A percentile compares a stretch with the other conserved stretches of the same genome.
Conservation (phyloP, 2,329 filamentous ascomycete species). For the Polytolypa hystricis region DNA sequence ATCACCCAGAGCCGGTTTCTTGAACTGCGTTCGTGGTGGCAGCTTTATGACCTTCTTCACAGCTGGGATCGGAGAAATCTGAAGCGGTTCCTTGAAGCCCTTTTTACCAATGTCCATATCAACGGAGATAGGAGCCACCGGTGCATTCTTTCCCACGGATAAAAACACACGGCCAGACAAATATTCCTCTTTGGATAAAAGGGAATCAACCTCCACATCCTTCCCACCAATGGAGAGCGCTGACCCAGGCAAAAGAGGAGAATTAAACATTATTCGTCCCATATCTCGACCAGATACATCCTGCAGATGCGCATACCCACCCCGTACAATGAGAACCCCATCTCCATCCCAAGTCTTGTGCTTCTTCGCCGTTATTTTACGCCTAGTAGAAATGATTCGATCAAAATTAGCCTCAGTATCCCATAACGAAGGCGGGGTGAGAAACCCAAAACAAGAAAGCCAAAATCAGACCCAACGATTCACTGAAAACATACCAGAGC, state of each 20-base stretch:
- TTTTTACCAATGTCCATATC: constrained; percentile 7
- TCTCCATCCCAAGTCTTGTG: constrained; percentile 71
- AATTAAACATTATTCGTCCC: constrained; percentile 45
- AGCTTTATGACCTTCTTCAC: constrained; percentile 4
- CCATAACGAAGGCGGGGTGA: neutral
- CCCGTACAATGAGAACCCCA: constrained; percentile 48
- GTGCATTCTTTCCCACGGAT: constrained; percentile 15
- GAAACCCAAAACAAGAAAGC: neutral
- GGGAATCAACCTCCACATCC: constrained; percentile 56
- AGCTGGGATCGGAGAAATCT: neutral
- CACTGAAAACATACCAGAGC: constrained; percentile 33
- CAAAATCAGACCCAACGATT: too few relatives aligned
- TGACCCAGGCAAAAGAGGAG: constrained; percentile 49
- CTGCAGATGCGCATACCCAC: constrained; percentile 49
- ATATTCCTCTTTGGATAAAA: constrained; percentile 51
- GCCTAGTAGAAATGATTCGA: constrained; percentile 34
- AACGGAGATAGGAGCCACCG: constrained; percentile 9
- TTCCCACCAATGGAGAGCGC: constrained; percentile 53
- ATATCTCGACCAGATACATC: constrained; percentile 54
- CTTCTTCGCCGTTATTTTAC: constrained; percentile 60
- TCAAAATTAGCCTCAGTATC: constrained; percentile 1
- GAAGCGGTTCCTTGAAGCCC: constrained; percentile 2
- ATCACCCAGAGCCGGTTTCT: constrained; percentile 8
- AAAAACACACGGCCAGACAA: constrained; percentile 26
- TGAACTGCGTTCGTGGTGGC: constrained; percentile 14